A percentile compares a stretch with the other conserved stretches of the same genome.
phyloP scores from a whole-genome alignment of 169 alveolate species.

The Babesia bigemina region DNA sequence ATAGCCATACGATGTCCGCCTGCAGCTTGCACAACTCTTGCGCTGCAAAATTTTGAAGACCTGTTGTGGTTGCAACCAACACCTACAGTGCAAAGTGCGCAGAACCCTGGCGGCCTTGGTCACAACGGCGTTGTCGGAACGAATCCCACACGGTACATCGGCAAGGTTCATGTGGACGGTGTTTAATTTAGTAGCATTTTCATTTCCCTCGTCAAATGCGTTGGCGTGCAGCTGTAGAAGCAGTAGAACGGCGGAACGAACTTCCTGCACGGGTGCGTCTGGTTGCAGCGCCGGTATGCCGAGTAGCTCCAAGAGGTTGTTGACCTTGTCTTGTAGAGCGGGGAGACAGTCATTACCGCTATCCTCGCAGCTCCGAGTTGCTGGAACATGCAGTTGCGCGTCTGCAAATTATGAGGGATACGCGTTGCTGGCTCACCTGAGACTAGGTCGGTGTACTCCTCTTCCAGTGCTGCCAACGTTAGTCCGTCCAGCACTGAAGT shows the following conservation, averaged over 20 bases:
- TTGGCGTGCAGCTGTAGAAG: neutral
- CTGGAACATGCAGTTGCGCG: neutral
- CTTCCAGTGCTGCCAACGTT: constrained; percentile 17
- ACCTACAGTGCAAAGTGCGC: constrained; percentile 31
- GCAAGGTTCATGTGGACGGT: neutral
- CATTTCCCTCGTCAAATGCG: neutral
- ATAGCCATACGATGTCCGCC: constrained; percentile 45
- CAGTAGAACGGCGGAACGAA: constrained; percentile 30
- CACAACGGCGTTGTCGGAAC: neutral
- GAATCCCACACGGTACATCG: neutral
- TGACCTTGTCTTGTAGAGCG: constrained; percentile 1
- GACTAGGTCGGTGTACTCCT: constrained; percentile 20
- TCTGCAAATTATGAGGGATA: neutral
- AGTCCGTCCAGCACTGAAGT: constrained; percentile 11
- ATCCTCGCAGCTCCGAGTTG: neutral
- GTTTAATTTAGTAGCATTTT: neutral
- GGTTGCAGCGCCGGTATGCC: constrained; percentile 24
- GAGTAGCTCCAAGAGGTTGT: constrained; percentile 17
- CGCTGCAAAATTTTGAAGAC: constrained; percentile 17
- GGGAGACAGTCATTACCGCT: neutral
- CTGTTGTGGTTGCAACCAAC: neutral
- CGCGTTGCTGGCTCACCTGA: constrained; percentile 6
- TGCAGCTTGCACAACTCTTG: constrained; percentile 49
- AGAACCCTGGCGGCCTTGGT: constrained; percentile 14
- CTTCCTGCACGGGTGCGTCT: constrained; percentile 14